Evolutionary conservation across 306 rosid species (phyloP).

Genomic region (Dryas alaskensis): DNA sequence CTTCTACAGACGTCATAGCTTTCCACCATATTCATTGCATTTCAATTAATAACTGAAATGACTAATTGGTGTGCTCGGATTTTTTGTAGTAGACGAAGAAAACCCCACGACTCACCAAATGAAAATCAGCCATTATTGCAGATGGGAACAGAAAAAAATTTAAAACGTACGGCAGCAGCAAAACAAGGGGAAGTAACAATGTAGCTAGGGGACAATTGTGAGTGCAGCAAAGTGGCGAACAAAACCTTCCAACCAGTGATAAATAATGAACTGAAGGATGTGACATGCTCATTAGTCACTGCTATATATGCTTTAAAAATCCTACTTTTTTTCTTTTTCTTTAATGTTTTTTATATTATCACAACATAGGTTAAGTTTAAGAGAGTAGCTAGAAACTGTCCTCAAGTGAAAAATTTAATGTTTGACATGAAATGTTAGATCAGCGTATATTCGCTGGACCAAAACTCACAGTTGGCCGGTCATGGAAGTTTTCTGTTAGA

Average conservation of each 20-base stretch:
- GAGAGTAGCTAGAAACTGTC: not conserved
- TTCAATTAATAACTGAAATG: too few relatives aligned
- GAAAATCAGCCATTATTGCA: not conserved
- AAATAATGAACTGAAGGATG: too few relatives aligned
- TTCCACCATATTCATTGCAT: too few relatives aligned
- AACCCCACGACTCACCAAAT: not conserved
- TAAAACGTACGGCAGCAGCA: too few relatives aligned
- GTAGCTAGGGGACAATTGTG: not conserved
- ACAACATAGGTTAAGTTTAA: not conserved
- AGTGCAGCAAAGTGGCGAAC: not conserved
- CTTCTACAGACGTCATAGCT: too few relatives aligned
- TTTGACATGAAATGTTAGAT: slow-evolving; percentile 16
- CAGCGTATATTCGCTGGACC: not conserved
- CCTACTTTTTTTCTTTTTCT: too few relatives aligned
- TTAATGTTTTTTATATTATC: too few relatives aligned
- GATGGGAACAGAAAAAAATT: too few relatives aligned
- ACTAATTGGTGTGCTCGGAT: too few relatives aligned
- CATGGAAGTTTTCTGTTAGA: slow-evolving; percentile 13
- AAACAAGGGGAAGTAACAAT: not conserved
- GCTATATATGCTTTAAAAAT: too few relatives aligned
- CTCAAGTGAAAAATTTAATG: not conserved
- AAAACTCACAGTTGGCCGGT: slow-evolving; percentile 14
- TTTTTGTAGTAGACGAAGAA: too few relatives aligned
- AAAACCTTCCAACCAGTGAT: not conserved
- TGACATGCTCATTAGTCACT: too few relatives aligned